Percentiles rank a stretch among this genome's conserved stretches.
Evolutionary conservation across 805 yeast species (phyloP).

Genomic region (Priceomyces haplophilus): DNA sequence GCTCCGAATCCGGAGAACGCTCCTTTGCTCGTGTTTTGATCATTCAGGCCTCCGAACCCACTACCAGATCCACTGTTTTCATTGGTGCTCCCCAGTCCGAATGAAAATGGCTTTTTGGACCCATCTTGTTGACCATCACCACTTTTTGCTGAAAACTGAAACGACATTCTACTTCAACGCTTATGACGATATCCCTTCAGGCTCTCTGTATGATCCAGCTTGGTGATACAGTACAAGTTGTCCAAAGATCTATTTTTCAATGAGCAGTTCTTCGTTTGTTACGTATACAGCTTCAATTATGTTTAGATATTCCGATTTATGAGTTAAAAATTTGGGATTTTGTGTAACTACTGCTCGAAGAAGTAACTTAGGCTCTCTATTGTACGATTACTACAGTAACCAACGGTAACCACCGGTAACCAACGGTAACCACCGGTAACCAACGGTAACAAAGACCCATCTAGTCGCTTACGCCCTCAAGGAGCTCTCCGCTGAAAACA

Average conservation of each 20-base stretch:
- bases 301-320: not conserved
- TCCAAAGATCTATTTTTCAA: not conserved
- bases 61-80: constrained; percentile 4
- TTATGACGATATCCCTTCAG: not conserved
- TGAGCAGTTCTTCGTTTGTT: not conserved
- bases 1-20: constrained; percentile 4
- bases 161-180: constrained; percentile 5
- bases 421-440: too few relatives aligned
- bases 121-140: constrained; percentile 4
- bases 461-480: too few relatives aligned
- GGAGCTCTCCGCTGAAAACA: too few relatives aligned
- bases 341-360: not conserved
- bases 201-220: not conserved
- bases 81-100: not conserved
- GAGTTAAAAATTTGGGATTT: not conserved
- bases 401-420: too few relatives aligned
- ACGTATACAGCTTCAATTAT: not conserved
- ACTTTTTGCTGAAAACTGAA: constrained; percentile 4
- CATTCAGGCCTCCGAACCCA: constrained; percentile 3
- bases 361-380: too few relatives aligned
- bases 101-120: constrained; percentile 3
- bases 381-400: too few relatives aligned
- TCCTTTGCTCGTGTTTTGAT: constrained; percentile 2
- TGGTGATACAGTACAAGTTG: not conserved
- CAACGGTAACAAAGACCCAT: too few relatives aligned